Evolutionary conservation across 2,329 filamentous ascomycete species (phyloP).

Genomic region (Calonectria pseudoreteaudii): DNA sequence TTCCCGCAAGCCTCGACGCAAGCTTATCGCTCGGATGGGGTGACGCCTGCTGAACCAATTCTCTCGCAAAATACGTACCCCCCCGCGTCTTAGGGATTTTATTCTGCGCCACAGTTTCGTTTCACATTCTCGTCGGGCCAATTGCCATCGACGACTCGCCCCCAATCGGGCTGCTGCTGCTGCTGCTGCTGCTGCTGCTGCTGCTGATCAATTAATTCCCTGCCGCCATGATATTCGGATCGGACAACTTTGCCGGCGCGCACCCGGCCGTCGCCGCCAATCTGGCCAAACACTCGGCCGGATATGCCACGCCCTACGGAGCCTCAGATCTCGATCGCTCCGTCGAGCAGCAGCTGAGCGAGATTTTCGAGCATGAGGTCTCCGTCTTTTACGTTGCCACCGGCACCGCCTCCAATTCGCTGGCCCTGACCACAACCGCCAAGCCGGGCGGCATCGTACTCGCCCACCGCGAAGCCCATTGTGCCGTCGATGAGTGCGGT

Average conservation of each 20-base stretch:
- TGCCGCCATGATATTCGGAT: constrained; percentile 12
- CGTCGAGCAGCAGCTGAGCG: not conserved
- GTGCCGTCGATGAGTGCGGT: constrained; percentile 6
- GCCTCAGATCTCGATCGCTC: not conserved
- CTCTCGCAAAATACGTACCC: not conserved
- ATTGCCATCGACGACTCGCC: no score
- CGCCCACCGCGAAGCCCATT: constrained; percentile 1
- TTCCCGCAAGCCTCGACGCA: not conserved
- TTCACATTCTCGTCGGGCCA: not conserved
- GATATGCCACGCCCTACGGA: constrained; percentile 2
- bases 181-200: no score
- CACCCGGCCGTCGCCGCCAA: constrained; percentile 6
- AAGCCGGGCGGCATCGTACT: constrained; percentile 9
- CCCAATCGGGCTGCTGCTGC: not conserved
- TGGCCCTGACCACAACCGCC: not conserved
- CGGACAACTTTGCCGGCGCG: constrained; percentile 9
- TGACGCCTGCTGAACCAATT: not conserved
- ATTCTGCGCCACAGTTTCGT: not conserved
- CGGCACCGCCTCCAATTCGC: constrained; percentile 7
- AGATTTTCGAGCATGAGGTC: constrained; percentile 8
- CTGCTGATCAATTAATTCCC: not conserved
- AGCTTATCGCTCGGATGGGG: constrained; percentile 1
- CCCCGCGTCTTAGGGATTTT: not conserved
- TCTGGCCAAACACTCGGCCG: not conserved
- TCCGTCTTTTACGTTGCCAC: constrained; percentile 10